These are phyloP conservation scores for Chalciporus sp. DNA, from an alignment of 1,284 basidiomycete species.

Conservation along the genomic window DNA sequence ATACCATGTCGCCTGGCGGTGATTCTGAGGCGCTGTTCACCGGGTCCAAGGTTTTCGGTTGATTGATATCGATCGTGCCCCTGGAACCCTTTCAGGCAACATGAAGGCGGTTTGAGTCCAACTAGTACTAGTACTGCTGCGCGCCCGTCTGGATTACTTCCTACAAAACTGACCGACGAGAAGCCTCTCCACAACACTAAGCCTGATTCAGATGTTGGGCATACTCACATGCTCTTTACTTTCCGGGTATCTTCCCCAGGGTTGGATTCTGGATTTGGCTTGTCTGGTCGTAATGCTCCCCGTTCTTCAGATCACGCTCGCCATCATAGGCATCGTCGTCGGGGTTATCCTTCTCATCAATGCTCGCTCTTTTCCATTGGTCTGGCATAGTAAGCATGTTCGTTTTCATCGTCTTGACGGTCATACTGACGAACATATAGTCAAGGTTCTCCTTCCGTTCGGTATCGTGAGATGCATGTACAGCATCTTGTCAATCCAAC, in stretches of 20 bases:
- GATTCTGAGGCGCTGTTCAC: background rate
- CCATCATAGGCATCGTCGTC: conserved; percentile 2
- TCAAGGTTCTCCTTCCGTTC: conserved; percentile 54
- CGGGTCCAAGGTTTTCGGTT: background rate
- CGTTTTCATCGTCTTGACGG: background rate
- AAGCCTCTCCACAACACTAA: no score
- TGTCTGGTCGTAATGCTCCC: conserved; percentile 1
- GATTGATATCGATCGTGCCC: background rate
- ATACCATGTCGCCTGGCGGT: background rate
- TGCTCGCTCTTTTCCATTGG: conserved; percentile 56
- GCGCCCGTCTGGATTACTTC: background rate
- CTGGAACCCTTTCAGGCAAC: background rate
- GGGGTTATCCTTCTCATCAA: conserved; percentile 52
- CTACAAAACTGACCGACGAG: background rate
- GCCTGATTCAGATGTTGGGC: background rate
- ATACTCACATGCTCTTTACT: conserved; percentile 4
- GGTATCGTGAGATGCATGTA: conserved; percentile 32
- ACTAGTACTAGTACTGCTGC: background rate
- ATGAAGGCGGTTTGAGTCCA: background rate
- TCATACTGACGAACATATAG: conserved; percentile 34
- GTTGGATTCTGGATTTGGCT: conserved; percentile 1
- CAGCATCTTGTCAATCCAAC: conserved; percentile 9
- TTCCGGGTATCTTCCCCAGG: conserved; percentile 1
- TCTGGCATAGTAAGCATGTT: conserved; percentile 60
- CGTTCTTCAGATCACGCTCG: background rate